phyloP scores from a whole-genome alignment of 176 grass and related monocot species.

The Carex kokanica region DNA sequence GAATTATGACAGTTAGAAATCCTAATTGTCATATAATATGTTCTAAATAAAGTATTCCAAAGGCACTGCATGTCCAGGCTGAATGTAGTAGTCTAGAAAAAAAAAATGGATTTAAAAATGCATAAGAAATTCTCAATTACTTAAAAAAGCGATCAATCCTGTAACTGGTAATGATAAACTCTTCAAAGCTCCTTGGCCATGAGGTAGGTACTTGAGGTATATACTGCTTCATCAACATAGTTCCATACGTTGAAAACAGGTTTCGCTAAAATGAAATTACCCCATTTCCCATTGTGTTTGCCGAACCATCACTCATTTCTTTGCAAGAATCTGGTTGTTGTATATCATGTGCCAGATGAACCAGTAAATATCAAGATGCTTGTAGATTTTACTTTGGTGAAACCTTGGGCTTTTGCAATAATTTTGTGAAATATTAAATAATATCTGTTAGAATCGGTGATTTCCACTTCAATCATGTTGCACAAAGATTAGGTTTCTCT shows the following conservation, averaged over 20 bases:
- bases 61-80: not conserved
- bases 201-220: not conserved
- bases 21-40: not conserved
- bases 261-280: not conserved
- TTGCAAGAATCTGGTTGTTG: not conserved
- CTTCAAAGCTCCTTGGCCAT: not conserved
- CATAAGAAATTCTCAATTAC: not conserved
- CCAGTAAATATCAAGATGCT: not conserved
- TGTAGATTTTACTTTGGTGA: not conserved
- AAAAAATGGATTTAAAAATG: not conserved
- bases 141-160: not conserved
- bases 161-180: not conserved
- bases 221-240: not conserved
- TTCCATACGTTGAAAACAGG: not conserved
- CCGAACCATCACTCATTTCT: not conserved
- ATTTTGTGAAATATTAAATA: not conserved
- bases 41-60: not conserved
- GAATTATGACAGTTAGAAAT: slow-evolving; percentile 9
- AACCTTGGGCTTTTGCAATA: not conserved
- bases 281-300: not conserved
- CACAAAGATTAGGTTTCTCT: not conserved
- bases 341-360: not conserved
- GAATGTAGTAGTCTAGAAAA: not conserved
- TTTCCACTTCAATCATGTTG: not conserved
- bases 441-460: not conserved